These are phyloP conservation scores for Exophiala dermatitidis DNA, from an alignment of 2,329 filamentous ascomycete genomes.

Conservation along the genomic window DNA sequence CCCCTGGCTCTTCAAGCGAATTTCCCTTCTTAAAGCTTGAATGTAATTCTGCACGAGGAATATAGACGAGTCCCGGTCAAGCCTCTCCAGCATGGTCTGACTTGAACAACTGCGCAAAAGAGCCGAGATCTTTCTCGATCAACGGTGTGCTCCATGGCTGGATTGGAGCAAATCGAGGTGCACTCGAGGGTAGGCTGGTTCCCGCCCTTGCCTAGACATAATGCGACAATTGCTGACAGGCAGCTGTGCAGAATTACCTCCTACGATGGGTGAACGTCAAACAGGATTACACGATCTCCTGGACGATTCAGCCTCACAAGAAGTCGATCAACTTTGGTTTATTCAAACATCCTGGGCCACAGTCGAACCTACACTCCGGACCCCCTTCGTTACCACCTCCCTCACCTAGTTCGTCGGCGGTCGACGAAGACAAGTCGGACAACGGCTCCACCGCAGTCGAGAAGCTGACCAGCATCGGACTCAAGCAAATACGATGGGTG, in stretches of 20 bases:
- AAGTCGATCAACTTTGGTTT: slow-evolving; percentile 98
- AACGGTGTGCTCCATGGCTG: slow-evolving; percentile 56
- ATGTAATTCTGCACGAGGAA: too few species aligned
- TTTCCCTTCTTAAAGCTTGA: too few species aligned
- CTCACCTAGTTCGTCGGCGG: slow-evolving; percentile 34
- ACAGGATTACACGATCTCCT: slow-evolving; percentile 85
- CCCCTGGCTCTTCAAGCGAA: too few species aligned
- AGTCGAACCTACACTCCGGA: slow-evolving; percentile 41
- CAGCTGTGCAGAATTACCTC: slow-evolving; percentile 70
- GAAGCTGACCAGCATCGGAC: slow-evolving; percentile 55
- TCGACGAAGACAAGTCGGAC: slow-evolving; percentile 31
- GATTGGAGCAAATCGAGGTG: slow-evolving; percentile 93
- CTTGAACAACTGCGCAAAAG: too few species aligned
- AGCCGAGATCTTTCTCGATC: too few species aligned
- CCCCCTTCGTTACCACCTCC: slow-evolving; percentile 45
- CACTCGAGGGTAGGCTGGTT: slow-evolving; percentile 74
- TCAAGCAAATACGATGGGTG: slow-evolving; percentile 65
- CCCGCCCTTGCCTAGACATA: not conserved
- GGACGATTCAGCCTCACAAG: slow-evolving; percentile 96
- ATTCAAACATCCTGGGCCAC: slow-evolving; percentile 84
- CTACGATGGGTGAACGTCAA: slow-evolving; percentile 94
- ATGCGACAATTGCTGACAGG: slow-evolving; percentile 3
- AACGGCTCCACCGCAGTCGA: slow-evolving; percentile 58
- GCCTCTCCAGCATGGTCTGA: too few species aligned
- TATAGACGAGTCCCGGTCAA: too few species aligned